Conservation (phyloP, 2,329 filamentous ascomycete genomes). For the Penicillium oxalicum region DNA sequence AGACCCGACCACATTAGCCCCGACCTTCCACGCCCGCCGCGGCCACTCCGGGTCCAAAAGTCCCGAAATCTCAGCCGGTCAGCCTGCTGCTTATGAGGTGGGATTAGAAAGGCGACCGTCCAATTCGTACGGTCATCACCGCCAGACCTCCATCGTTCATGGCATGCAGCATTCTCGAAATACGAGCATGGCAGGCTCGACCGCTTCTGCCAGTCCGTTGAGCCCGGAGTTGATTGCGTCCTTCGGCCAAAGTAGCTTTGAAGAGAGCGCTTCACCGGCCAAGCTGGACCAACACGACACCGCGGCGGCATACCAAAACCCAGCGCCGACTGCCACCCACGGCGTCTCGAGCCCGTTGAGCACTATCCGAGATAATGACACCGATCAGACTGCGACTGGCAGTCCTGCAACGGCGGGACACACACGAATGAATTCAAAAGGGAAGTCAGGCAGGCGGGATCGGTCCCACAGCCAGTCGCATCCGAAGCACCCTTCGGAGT, state of each 20-base stretch:
- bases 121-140: constrained; percentile 74
- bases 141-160: constrained; percentile 95
- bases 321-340: constrained; percentile 37
- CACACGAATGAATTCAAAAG: constrained; percentile 51
- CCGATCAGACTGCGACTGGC: constrained; percentile 21
- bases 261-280: constrained; percentile 36
- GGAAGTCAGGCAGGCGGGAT: constrained; percentile 63
- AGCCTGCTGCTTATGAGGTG: constrained; percentile 34
- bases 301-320: constrained; percentile 21
- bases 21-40: constrained; percentile 34
- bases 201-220: constrained; percentile 70
- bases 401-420: constrained; percentile 27
- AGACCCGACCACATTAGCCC: constrained; percentile 31
- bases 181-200: constrained; percentile 64
- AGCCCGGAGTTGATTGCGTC: constrained; percentile 80
- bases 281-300: constrained; percentile 32
- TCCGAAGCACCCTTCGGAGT: constrained; percentile 65
- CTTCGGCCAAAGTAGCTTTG: constrained; percentile 51
- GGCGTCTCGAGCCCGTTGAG: constrained; percentile 26
- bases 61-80: constrained; percentile 32
- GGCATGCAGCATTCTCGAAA: constrained; percentile 86
- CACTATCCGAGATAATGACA: constrained; percentile 37
- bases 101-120: constrained; percentile 39
- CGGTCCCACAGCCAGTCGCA: constrained; percentile 70
- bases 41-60: constrained; percentile 41